Base-by-base conservation (phyloP, 208 protist species). In the Leishmania amazonensis region DNA sequence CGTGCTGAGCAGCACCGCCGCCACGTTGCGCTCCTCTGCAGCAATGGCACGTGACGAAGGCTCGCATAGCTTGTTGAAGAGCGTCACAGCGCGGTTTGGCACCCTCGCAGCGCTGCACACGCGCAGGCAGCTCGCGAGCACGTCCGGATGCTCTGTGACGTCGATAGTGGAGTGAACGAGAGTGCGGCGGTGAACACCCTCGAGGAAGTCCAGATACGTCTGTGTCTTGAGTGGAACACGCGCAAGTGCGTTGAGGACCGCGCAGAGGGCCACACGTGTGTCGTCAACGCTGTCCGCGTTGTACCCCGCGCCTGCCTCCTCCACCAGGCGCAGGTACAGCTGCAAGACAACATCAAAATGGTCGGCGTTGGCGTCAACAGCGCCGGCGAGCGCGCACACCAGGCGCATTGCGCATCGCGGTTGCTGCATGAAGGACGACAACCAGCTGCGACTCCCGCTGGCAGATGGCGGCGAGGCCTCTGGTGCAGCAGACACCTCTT, bases 1-100 rank as follows among this genome's bases (percentile, higher is more conserved):
- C 24, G 76, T 83, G n/a, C 82, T 76, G 31, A 95, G 64, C 35
- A 89, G 53, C 49, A 91, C 57, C 8, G 89, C 87, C 0, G 73
- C 85, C 6, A 91, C 65, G 65, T 89, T 88, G n/a, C 76, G 45
- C 65, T 90, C 85, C 70, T 80, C 58, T 15, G 87, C 62, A 24
- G 89, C 86, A 31, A 85, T 49, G 24, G 68, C 62, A 28, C 82
- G 81, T 1, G 88, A 87, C 5, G 80, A 47, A 0, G 90, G 89
- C 24, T 81, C 87, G 13, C 84, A 65, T 0, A 95, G 80, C 21
- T 85, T 85, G 78, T 95, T 95, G 72, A 93, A 95, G 35, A 93
- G 78, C 21, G 87, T 35, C n/a, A 90, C 71, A 17, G 91, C 85
- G 2, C 80, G 79, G 45, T 3, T 74, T 3, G 76, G 4, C 8